Percentiles rank a stretch among this genome's conserved stretches.
Evolutionary conservation across 768 basidiomycete species (phyloP).

Genomic region (Chalciporus sphaerocephalus): DNA sequence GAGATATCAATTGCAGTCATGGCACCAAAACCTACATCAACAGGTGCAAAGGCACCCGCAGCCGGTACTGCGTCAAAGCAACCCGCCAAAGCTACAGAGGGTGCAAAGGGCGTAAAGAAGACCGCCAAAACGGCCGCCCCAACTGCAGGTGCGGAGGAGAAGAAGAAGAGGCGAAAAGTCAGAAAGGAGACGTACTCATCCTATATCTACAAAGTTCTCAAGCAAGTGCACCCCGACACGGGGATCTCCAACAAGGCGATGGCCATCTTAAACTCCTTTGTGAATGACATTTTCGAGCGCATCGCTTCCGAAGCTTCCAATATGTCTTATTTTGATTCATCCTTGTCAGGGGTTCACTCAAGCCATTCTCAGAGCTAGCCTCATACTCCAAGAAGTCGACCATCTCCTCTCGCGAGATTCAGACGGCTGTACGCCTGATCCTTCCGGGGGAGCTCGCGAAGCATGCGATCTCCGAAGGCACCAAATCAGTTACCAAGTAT

Average conservation of each 20-base stretch:
- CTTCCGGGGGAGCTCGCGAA: slow-evolving; percentile 95
- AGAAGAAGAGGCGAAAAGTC: slow-evolving; percentile 84
- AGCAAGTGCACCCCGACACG: slow-evolving; percentile 97
- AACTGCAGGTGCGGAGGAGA: slow-evolving; percentile 59
- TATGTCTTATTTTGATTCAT: slow-evolving; percentile 34
- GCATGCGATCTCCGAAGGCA: slow-evolving; percentile 72
- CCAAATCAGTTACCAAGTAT: slow-evolving; percentile 88
- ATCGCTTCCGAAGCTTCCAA: slow-evolving; percentile 89
- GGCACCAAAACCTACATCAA: slow-evolving; percentile 65
- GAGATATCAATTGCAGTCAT: slow-evolving; percentile 24
- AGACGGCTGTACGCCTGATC: slow-evolving; percentile 94
- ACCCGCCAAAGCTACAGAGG: slow-evolving; percentile 51
- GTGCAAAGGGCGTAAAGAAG: slow-evolving; percentile 77
- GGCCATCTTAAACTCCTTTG: slow-evolving; percentile 94
- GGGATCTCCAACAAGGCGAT: slow-evolving; percentile 99
- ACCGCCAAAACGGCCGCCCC: slow-evolving; percentile 53
- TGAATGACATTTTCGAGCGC: slow-evolving; percentile 94
- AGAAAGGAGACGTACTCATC: slow-evolving; percentile 92
- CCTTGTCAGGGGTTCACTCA: not conserved
- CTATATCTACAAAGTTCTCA: slow-evolving; percentile 91
- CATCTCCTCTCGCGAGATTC: slow-evolving; percentile 97
- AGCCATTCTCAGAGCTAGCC: slow-evolving; percentile 68
- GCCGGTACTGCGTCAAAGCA: slow-evolving; percentile 56
- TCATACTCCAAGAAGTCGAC: slow-evolving; percentile 98
- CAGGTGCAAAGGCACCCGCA: slow-evolving; percentile 69